Percentiles rank a stretch among this genome's conserved stretches.
Conservation (phyloP, 2,329 filamentous ascomycete species). For the Colletotrichum lupini region DNA sequence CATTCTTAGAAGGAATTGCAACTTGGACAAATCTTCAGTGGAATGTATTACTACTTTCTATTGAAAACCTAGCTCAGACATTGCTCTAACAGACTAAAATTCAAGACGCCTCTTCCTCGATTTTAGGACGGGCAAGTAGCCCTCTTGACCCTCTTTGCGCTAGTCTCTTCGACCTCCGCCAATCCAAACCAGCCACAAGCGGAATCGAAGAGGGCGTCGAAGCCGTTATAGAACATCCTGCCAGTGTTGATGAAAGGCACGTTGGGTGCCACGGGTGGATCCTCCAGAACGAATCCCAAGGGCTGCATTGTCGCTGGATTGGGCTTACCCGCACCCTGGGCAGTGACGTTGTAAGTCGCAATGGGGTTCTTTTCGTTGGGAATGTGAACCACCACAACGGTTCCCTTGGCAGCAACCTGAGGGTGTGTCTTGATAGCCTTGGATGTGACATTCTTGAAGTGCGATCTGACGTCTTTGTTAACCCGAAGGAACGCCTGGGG, state of each 20-base stretch:
- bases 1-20: neutral
- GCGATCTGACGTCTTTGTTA: neutral
- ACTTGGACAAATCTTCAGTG: neutral
- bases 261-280: neutral
- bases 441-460: neutral
- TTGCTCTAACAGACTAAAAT: neutral
- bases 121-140: neutral
- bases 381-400: neutral
- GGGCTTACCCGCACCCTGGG: neutral
- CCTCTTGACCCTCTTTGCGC: neutral
- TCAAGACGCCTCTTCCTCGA: rapidly evolving
- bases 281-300: neutral
- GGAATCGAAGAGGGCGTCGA: conserved; percentile 3
- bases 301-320: neutral
- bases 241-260: neutral
- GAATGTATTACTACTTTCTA: neutral
- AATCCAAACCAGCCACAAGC: conserved; percentile 4
- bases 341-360: conserved; percentile 4
- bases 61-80: neutral
- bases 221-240: neutral
- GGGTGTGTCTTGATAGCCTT: neutral
- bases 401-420: neutral
- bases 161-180: neutral
- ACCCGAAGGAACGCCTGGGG: conserved; percentile 1
- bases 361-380: conserved; percentile 9